phyloP scores from a whole-genome alignment of 208 protist genomes.

The Porcisia hertigi region DNA sequence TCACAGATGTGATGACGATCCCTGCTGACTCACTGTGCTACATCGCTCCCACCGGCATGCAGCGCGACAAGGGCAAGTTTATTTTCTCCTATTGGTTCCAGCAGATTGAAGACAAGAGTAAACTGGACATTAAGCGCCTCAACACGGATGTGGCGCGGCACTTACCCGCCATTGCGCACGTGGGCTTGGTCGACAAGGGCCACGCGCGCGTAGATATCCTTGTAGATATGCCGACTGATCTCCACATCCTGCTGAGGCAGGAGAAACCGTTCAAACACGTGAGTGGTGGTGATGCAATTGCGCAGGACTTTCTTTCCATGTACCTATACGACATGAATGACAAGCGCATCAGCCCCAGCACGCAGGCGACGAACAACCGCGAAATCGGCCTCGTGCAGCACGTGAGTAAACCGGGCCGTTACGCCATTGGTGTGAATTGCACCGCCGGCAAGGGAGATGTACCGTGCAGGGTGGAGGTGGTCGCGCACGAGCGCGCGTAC shows the following conservation, averaged over 20 bases:
- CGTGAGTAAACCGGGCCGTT: constrained; percentile 55
- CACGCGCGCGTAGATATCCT: constrained; percentile 79
- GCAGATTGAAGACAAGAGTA: constrained; percentile 37
- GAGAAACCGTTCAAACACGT: constrained; percentile 63
- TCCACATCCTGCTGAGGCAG: constrained; percentile 77
- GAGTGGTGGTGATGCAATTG: constrained; percentile 60
- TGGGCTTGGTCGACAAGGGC: constrained; percentile 51
- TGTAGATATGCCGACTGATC: constrained; percentile 70
- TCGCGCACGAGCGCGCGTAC: constrained; percentile 56
- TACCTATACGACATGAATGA: constrained; percentile 75
- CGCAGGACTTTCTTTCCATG: constrained; percentile 76
- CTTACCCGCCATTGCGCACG: constrained; percentile 65
- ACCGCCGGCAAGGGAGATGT: constrained; percentile 50
- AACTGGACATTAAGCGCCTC: constrained; percentile 45
- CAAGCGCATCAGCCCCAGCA: constrained; percentile 57
- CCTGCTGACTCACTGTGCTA: constrained; percentile 75
- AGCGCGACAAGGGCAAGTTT: constrained; percentile 76
- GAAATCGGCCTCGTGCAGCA: constrained; percentile 74
- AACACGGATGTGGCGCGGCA: constrained; percentile 58
- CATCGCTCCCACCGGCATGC: constrained; percentile 71
- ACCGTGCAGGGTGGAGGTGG: constrained; percentile 69
- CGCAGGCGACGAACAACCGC: constrained; percentile 70
- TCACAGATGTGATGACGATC: constrained; percentile 63
- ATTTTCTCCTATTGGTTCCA: constrained; percentile 82
- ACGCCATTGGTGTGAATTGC: constrained; percentile 72